Evolutionary conservation across 2,329 filamentous ascomycete genomes (phyloP).

Genomic region (Domatiomyces catenatus): DNA sequence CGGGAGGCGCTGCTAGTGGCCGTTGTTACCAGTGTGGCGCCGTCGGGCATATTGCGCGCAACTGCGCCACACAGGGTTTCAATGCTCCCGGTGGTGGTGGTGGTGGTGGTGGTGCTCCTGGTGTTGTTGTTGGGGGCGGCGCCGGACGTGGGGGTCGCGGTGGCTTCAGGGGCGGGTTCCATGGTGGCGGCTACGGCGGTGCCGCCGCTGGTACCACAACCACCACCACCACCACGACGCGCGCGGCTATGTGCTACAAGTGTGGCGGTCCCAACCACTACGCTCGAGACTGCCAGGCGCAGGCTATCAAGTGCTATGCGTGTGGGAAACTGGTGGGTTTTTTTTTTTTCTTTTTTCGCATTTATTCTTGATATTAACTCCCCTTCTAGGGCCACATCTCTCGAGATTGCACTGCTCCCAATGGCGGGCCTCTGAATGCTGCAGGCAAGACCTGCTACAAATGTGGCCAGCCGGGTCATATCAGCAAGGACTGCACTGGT

Average conservation of each 20-base stretch:
- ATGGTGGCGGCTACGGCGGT: constrained; percentile 52
- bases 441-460: constrained; percentile 98
- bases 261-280: constrained; percentile 88
- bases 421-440: constrained; percentile 87
- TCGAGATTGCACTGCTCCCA: constrained; percentile 87
- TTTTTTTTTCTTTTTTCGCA: background rate
- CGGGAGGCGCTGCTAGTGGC: constrained; percentile 59
- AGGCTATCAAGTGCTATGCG: constrained; percentile 97
- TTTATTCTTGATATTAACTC: constrained; percentile 5
- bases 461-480: constrained; percentile 89
- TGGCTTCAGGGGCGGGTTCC: constrained; percentile 44
- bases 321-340: constrained; percentile 62
- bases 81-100: constrained; percentile 35
- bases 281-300: constrained; percentile 92
- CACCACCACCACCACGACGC: too few species aligned
- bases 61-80: constrained; percentile 64
- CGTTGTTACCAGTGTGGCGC: constrained; percentile 96
- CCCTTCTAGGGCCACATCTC: constrained; percentile 61
- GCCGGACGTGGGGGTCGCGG: constrained; percentile 55
- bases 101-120: constrained; percentile 32
- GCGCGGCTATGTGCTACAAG: constrained; percentile 53
- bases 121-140: too few species aligned
- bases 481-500: constrained; percentile 88
- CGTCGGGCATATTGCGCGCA: constrained; percentile 78
- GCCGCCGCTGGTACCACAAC: too few species aligned